Evolutionary conservation across 2,329 filamentous ascomycete species (phyloP), one percentile per base, ranked within the genome.

Genomic region (Alternaria sp.): DNA sequence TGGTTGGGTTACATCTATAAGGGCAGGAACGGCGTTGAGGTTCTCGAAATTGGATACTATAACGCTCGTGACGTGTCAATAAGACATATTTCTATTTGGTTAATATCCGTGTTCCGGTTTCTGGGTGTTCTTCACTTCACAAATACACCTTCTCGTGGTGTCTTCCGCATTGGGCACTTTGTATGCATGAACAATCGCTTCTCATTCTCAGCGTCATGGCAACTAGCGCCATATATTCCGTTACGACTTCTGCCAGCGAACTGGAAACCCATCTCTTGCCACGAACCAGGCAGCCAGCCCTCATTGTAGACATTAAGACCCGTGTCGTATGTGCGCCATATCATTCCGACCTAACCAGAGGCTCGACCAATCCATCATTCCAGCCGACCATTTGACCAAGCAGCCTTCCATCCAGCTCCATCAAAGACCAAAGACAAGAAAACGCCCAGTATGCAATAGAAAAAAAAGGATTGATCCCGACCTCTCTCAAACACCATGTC

Each of bases 401-500:
- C 50, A 28, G 15, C 8, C 54, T 26, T 18, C 45, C 23, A 43
- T 15, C 20, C 43, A 43, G 33, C 20, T 45, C n/a, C 8, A 12
- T 56, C 25, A 23, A 21, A 51, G 12, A 25, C 37, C 23, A 55
- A 37, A 28, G 46, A 28, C 30, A 33, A 51, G 25, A 55, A 47
- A 46, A 56, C 60, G 56, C 60, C 60, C 28, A 14, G 6, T 55
- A 55, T 47, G 25, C 41, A 54, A n/a, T 44, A 14, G 26, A 28
- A 43, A 23, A n/a, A 41, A 15, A 50, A n/a, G n/a, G 18, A 28
- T 9, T 23, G 12, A 23, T 30, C n/a, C 44, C 12, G 3, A 58
- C 10, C 33, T 23, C 14, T 54, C 33, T 54, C 33, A 21, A 61
- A 61, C 51, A 45, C 61, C 61, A 47, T 49, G 18, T 33, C 45